Base-by-base conservation (phyloP, 148 eudicot genomes). In the Spergularia bocconei region DNA sequence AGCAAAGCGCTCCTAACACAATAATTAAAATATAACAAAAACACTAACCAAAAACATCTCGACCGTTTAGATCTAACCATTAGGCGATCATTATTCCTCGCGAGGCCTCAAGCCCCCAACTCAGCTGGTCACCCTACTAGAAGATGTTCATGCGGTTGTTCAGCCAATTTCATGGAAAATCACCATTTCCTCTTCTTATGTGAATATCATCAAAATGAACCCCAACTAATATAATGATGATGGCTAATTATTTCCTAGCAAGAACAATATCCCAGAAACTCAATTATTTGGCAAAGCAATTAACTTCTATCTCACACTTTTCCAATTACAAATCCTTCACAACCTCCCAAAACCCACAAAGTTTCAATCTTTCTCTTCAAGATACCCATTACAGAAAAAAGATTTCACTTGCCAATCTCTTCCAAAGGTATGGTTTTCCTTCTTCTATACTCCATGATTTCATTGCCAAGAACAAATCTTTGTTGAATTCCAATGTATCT, bases 381-480 rank as follows among this genome's bases (percentile, higher is more conserved):
- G 77, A 80, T 71, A 59, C 88, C 61, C 75, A 75, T 33, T 78
- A 78, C 79, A 74, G 81, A 71, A 86, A 81, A 74, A 80, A 82
- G n/a, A 76, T 82, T 75, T 78, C 88, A 56, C 82, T 83, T 47
- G 83, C 85, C 25, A 85, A 78, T 74, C 79, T 91, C 21, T 75
- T 93, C 29, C 91, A 84, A 73, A 88, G 87, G 83, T 90, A 85
- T 73, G 97, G 93, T 53, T 88, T 90, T 41, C 88, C 87, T 0
- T 54, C 78, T 41, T 84, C 91, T 50, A 65, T 85, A 6, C 84
- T 91, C 25, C 81, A 68, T 38, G 64, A 59, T 67, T 87, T 88
- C 57, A 77, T 91, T 57, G 52, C 79, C 36, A 83, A 84, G 77
- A 90, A 91, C 65, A 87, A 70, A 2, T 86, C 80, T 81, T 82